phyloP scores from a whole-genome alignment of 139 green algal genomes.

The Chlamydomonas sp. region DNA sequence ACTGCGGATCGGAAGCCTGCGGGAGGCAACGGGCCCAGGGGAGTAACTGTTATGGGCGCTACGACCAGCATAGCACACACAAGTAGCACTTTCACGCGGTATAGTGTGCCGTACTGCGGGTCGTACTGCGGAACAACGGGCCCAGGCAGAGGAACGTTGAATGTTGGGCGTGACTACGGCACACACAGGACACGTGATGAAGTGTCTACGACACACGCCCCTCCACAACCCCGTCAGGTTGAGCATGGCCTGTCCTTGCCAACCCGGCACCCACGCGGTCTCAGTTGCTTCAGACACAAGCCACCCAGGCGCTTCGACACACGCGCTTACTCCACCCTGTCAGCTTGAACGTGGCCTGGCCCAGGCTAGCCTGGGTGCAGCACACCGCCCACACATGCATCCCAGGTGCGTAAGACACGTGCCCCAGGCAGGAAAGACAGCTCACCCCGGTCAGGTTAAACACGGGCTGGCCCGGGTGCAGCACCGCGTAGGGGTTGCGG shows the following conservation, averaged over 20 bases:
- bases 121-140: neutral
- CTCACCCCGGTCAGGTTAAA: neutral
- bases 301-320: neutral
- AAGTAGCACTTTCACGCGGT: too few species aligned
- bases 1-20: neutral
- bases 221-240: neutral
- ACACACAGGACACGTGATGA: neutral
- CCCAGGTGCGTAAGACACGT: neutral
- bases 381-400: neutral
- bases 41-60: too few species aligned
- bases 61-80: too few species aligned
- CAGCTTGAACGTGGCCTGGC: constrained; percentile 5
- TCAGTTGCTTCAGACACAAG: neutral
- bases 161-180: neutral
- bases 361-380: too few species aligned
- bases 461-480: constrained; percentile 2
- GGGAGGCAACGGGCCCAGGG: too few species aligned
- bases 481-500: constrained; percentile 14
- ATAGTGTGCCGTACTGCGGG: neutral
- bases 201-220: neutral
- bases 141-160: too few species aligned
- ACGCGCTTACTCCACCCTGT: neutral
- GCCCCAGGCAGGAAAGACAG: neutral
- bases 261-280: neutral
- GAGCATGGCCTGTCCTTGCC: too few species aligned